Evolutionary conservation across 2,329 filamentous ascomycete species (phyloP), one percentile per base, ranked within the genome.

Genomic region (Fusarium metavorans): DNA sequence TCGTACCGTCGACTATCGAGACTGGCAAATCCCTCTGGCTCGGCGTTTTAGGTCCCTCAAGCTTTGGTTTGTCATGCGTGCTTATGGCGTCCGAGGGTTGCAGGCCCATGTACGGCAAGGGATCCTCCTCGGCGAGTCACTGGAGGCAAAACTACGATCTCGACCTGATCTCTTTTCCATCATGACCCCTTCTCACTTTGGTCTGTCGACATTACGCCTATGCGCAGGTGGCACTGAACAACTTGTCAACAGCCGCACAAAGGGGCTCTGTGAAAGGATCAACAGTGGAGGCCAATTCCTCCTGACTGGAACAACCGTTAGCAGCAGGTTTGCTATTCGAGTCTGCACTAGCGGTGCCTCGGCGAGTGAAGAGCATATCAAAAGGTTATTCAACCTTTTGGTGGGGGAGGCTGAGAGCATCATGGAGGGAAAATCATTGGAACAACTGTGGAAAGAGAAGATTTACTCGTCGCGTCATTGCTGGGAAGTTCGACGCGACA

Each of bases 21-120:
- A 98, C 87, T 98, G 96, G 96, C 95, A 98, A 84, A 97, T 98
- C 78, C 95, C 96, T 0, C 91, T 98, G 0, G 96, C 96, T 10
- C 88, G 96, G 4, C 89, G 96, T 18, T 98, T 98, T 88, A 90
- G 96, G 69, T 91, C 93, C 4, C 85, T 98, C 67, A 98, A 98
- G 86, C 92, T 98, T 72, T 98, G 96, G 96, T 98, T 98, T 81
- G 95, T 98, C 10, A 86, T 98, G 78, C 88, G 96, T 54, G 92
- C 89, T 50, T 98, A 95, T 80, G 96, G 96, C 57, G 85, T 97
- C 61, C 87, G 88, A 30, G 96, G 95, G 0, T 83, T 98, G 78
- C 92, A 91, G 76, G 88, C 85, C 5, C 94, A 97, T 78, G 91
- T 98, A 72, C 87, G 91, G 37, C 89, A 90, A 48, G 92, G 93